Conservation (phyloP, 1,284 basidiomycete genomes). For the Blastosporella zonata region DNA sequence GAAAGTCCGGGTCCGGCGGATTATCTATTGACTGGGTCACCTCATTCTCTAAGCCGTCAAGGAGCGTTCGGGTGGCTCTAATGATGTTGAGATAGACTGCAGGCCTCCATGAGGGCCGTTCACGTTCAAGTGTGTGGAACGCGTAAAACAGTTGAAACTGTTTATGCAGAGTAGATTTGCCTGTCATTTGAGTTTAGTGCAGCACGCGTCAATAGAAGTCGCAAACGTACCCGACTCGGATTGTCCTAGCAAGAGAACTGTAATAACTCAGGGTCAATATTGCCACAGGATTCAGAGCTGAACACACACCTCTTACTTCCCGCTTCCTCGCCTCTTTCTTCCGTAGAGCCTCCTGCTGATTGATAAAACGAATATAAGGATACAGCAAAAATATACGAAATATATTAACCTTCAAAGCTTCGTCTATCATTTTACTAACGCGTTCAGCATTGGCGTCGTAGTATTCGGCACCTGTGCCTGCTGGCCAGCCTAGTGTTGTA, state of each 20-base stretch:
- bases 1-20: constrained; percentile 14
- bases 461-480: constrained; percentile 5
- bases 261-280: constrained; percentile 6
- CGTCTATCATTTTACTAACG: constrained; percentile 59
- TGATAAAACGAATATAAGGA: neutral
- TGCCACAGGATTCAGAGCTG: neutral
- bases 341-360: constrained; percentile 48
- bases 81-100: constrained; percentile 71
- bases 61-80: constrained; percentile 60
- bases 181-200: neutral
- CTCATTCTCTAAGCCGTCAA: constrained; percentile 53
- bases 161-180: constrained; percentile 67
- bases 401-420: constrained; percentile 47
- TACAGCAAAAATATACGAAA: neutral
- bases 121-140: constrained; percentile 56
- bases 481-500: constrained; percentile 12
- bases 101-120: constrained; percentile 63
- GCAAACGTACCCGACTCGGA: constrained; percentile 48
- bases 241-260: constrained; percentile 59
- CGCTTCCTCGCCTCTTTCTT: constrained; percentile 39
- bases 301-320: constrained; percentile 55
- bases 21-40: constrained; percentile 12
- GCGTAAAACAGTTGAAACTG: constrained; percentile 71
- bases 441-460: constrained; percentile 43
- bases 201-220: neutral